Base-by-base conservation (phyloP, 2,329 filamentous ascomycete genomes). In the Talaromyces islandicus region DNA sequence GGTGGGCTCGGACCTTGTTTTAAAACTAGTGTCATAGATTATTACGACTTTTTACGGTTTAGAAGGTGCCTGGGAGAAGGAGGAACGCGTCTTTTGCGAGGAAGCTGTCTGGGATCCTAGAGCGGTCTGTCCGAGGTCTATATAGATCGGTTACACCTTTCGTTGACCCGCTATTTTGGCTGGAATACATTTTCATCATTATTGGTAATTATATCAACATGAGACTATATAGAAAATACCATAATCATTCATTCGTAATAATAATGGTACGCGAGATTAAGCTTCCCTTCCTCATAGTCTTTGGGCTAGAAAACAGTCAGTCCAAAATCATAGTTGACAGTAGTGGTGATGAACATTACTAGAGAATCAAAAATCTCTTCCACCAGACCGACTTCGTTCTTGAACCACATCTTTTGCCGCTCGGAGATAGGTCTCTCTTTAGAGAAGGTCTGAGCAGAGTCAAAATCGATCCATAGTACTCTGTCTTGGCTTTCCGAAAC, bases 401-500 rank as follows among this genome's bases (percentile, higher is more conserved):
- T 14, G 10, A 67, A 4, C 64, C 62, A 64, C 54, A 21, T 43
- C 57, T 60, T 41, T 17, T 60, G 32, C 51, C 12, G 14, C 54
- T 38, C 30, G 58, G 62, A 55, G 14, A n/a, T 24, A 27, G 32
- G 41, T n/a, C 10, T 35, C 21, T 61, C 43, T 19, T 29, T 30
- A 12, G 64, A n/a, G n/a, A 66, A 63, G 2, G 57, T 63, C 14
- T 64, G 64, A 7, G 65, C 62, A 48, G 46, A 62, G 52, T 65
- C 63, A 59, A 68, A 68, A 41, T 64, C 64, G n/a, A 68, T 58
- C 61, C 64, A 65, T n/a, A 67, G 56, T n/a, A 66, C 60, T 43
- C 61, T 60, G 12, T 62, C 59, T 7, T 53, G 19, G 5, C 59
- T 41, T 30, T 46, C 30, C 11, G 63, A 35, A 21, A 64, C 30